phyloP scores from a whole-genome alignment of 2,329 filamentous ascomycete genomes.

The Laburnicola sp. region DNA sequence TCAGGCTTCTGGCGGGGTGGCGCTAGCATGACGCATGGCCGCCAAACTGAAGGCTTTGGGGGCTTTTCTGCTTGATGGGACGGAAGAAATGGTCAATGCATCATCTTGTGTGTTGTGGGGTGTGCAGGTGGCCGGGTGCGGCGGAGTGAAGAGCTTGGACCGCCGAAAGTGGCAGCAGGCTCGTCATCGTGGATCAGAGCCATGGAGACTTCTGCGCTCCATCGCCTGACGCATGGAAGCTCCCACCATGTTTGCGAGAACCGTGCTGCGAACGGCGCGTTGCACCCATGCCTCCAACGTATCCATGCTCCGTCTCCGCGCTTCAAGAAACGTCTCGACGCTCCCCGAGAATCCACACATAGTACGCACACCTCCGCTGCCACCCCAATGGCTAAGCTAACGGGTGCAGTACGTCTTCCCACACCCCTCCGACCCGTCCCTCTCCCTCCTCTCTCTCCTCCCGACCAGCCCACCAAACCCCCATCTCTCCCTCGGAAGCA shows the following conservation, averaged over 20 bases:
- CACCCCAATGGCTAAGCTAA: constrained; percentile 3
- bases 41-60: no score
- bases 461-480: constrained; percentile 57
- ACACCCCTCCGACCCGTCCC: constrained; percentile 44
- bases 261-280: constrained; percentile 24
- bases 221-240: background rate
- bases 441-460: constrained; percentile 59
- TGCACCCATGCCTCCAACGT: constrained; percentile 14
- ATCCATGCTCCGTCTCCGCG: constrained; percentile 26
- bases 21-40: constrained; percentile 16
- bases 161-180: no score
- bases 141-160: no score
- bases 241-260: constrained; percentile 24
- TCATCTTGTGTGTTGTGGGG: no score
- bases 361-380: constrained; percentile 22
- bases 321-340: constrained; percentile 41
- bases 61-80: no score
- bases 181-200: no score
- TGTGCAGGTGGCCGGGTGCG: no score
- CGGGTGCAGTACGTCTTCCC: constrained; percentile 54
- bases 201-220: no score
- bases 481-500: constrained; percentile 59
- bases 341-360: constrained; percentile 51
- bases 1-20: constrained; percentile 23
- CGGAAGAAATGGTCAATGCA: no score